phyloP scores from a whole-genome alignment of 805 yeast genomes.

The Teunomyces panamensis region DNA sequence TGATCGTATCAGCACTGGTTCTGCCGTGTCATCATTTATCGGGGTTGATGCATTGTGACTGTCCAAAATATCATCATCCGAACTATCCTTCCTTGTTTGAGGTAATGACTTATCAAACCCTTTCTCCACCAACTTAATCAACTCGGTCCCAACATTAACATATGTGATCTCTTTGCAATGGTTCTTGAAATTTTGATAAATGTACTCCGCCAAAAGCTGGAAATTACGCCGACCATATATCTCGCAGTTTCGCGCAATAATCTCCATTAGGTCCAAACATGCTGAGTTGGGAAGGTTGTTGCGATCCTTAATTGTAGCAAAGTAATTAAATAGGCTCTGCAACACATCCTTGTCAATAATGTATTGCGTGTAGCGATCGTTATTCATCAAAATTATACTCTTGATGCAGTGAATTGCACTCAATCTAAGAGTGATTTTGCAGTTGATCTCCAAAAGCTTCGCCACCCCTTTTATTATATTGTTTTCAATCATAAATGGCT shows the following conservation, averaged over 20 bases:
- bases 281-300: slow-evolving; percentile 74
- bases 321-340: slow-evolving; percentile 45
- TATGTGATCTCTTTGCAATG: slow-evolving; percentile 22
- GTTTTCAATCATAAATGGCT: slow-evolving; percentile 62
- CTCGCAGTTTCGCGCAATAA: slow-evolving; percentile 27
- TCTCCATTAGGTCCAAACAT: slow-evolving; percentile 64
- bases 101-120: slow-evolving; percentile 7
- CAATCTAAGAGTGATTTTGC: slow-evolving; percentile 54
- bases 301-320: slow-evolving; percentile 44
- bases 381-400: slow-evolving; percentile 58
- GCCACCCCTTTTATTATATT: slow-evolving; percentile 56
- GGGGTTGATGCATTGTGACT: slow-evolving; percentile 28
- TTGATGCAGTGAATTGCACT: slow-evolving; percentile 71
- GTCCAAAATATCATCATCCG: slow-evolving; percentile 18
- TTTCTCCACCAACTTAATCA: slow-evolving; percentile 24
- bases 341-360: slow-evolving; percentile 56
- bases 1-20: not conserved
- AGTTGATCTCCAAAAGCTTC: slow-evolving; percentile 40
- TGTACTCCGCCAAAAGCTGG: slow-evolving; percentile 26
- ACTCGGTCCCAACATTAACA: slow-evolving; percentile 28
- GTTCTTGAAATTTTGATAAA: slow-evolving; percentile 28
- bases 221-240: slow-evolving; percentile 19
- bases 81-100: slow-evolving; percentile 8
- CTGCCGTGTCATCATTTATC: slow-evolving; percentile 14
- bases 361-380: slow-evolving; percentile 54